Conservation (phyloP, 495 filamentous ascomycete species). For the Penicillium riverlandense region DNA sequence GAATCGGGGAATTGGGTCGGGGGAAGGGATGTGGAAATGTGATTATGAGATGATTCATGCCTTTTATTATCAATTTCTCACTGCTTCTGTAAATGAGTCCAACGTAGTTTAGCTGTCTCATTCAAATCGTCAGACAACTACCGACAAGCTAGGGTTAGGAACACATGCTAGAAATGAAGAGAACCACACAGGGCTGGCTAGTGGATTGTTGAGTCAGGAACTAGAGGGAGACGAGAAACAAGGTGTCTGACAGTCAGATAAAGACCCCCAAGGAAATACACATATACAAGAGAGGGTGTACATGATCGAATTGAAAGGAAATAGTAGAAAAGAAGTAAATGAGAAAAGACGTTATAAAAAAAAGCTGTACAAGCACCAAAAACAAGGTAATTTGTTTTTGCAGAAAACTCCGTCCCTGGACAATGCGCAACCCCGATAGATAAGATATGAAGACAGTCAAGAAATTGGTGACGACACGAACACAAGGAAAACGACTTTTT, state of each 20-base stretch:
- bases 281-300: not conserved
- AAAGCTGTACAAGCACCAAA: too few relatives aligned
- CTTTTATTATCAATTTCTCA: constrained; percentile 1
- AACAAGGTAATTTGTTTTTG: too few relatives aligned
- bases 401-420: too few relatives aligned
- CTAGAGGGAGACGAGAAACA: not conserved
- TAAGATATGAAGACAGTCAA: too few relatives aligned
- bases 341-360: too few relatives aligned
- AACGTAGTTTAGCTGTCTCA: not conserved
- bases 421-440: too few relatives aligned
- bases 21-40: constrained; percentile 1
- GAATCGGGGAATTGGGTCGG: not conserved
- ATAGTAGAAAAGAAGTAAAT: not conserved
- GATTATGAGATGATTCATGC: constrained; percentile 15
- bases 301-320: not conserved
- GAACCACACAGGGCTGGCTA: too few relatives aligned
- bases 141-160: too few relatives aligned
- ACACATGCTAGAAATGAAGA: too few relatives aligned
- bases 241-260: not conserved
- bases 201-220: not conserved
- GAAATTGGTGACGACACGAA: too few relatives aligned
- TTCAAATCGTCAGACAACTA: not conserved
- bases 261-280: not conserved
- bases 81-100: not conserved
- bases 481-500: too few relatives aligned